Evolutionary conservation across 306 rosid genomes (phyloP).

Genomic region (Oemleria cerasiformis): DNA sequence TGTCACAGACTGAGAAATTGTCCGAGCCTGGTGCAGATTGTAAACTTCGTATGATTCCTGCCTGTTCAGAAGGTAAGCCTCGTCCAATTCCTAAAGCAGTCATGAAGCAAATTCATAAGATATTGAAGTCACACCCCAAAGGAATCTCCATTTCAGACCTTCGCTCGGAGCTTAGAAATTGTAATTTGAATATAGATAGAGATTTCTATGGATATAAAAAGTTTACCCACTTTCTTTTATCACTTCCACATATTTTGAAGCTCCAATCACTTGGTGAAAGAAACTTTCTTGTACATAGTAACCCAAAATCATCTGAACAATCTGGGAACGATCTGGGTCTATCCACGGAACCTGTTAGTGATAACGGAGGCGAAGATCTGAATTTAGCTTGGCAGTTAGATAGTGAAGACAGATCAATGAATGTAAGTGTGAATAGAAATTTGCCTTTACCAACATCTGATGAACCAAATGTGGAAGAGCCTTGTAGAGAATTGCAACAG

Average conservation of each 20-base stretch:
- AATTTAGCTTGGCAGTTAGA: constrained; percentile 28
- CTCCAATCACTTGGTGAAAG: constrained; percentile 35
- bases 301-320: constrained; percentile 25
- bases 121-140: constrained; percentile 53
- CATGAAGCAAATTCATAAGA: constrained; percentile 24
- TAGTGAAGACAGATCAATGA: constrained; percentile 24
- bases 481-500: constrained; percentile 28
- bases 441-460: constrained; percentile 17
- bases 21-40: constrained; percentile 32
- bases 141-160: constrained; percentile 50
- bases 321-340: constrained; percentile 22
- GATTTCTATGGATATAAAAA: constrained; percentile 49
- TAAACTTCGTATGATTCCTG: constrained; percentile 35
- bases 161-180: constrained; percentile 39
- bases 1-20: constrained; percentile 30
- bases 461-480: constrained; percentile 19
- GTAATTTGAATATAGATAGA: constrained; percentile 31
- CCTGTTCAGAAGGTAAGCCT: constrained; percentile 2
- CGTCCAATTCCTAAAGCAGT: constrained; percentile 37
- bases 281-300: constrained; percentile 11
- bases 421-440: constrained; percentile 19
- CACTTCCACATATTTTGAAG: constrained; percentile 42
- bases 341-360: constrained; percentile 15
- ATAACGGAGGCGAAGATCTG: constrained; percentile 21
- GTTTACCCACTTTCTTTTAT: constrained; percentile 46